A percentile compares a stretch with the other conserved stretches of the same genome.
Conservation (phyloP, 2,329 filamentous ascomycete species). For the Xylogone sp. region DNA sequence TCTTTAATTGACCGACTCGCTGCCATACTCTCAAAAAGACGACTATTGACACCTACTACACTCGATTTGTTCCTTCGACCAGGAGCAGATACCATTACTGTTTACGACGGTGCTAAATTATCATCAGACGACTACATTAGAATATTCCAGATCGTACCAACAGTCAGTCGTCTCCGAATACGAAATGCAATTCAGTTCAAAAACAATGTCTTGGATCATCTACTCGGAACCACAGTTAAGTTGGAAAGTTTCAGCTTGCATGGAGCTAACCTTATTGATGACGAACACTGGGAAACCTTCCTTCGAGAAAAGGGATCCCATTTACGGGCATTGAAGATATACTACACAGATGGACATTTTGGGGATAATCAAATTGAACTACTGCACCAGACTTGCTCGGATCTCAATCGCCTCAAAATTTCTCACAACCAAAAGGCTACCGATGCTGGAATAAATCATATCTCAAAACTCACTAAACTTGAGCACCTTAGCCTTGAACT, state of each 20-base stretch:
- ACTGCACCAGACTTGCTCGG: conserved; percentile 62
- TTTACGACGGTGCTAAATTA: conserved; percentile 62
- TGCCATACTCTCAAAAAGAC: conserved; percentile 55
- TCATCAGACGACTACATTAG: conserved; percentile 72
- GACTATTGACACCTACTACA: conserved; percentile 50
- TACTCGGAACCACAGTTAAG: conserved; percentile 65
- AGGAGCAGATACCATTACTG: conserved; percentile 43
- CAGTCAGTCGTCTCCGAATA: conserved; percentile 67
- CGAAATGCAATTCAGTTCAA: conserved; percentile 91
- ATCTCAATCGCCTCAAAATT: conserved; percentile 73
- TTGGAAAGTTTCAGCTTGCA: conserved; percentile 76
- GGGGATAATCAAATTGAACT: conserved; percentile 63
- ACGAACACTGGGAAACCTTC: conserved; percentile 69
- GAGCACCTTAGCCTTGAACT: conserved; percentile 74
- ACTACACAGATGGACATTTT: conserved; percentile 80
- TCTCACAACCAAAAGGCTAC: conserved; percentile 74
- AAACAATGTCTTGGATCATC: conserved; percentile 75
- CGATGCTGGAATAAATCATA: conserved; percentile 58
- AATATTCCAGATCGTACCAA: conserved; percentile 73
- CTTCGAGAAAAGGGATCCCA: conserved; percentile 61
- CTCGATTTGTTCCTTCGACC: conserved; percentile 55
- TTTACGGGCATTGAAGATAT: conserved; percentile 70
- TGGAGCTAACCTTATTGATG: conserved; percentile 77
- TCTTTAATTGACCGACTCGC: conserved; percentile 55
- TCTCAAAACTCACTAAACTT: conserved; percentile 60